Evolutionary conservation across 768 basidiomycete species (phyloP).

Genomic region (Lactarius psammicola): DNA sequence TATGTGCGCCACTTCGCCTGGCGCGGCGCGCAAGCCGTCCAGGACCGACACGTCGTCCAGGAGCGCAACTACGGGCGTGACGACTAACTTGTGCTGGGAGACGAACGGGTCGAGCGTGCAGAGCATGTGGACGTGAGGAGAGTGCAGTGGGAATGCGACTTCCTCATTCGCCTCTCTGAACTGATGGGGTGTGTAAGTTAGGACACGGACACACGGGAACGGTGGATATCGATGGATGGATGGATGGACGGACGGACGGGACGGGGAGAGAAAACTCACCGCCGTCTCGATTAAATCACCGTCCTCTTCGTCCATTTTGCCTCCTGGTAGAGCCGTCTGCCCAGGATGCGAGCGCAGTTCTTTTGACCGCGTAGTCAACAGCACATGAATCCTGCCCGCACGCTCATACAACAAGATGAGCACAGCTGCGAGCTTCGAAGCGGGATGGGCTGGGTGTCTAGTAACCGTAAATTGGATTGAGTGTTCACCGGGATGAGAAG

Average conservation of each 20-base stretch:
- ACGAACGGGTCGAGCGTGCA: constrained; percentile 65
- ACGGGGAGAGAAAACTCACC: constrained; percentile 53
- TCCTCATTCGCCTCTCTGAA: constrained; percentile 85
- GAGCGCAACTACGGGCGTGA: constrained; percentile 76
- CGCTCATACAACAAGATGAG: constrained; percentile 76
- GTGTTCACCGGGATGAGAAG: not conserved
- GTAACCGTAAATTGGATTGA: not conserved
- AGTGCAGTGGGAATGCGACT: constrained; percentile 61
- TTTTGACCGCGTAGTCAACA: constrained; percentile 86
- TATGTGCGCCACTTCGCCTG: constrained; percentile 72
- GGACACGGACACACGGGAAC: not conserved
- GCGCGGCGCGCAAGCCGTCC: constrained; percentile 49
- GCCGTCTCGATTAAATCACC: constrained; percentile 64
- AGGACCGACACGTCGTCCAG: constrained; percentile 57
- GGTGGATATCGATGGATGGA: not conserved
- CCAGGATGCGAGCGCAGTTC: constrained; percentile 70
- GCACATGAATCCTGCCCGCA: constrained; percentile 63
- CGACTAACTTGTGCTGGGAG: constrained; percentile 64
- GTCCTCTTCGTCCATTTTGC: constrained; percentile 71
- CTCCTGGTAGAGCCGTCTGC: constrained; percentile 82
- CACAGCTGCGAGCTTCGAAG: constrained; percentile 64
- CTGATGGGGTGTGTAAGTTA: constrained; percentile 40
- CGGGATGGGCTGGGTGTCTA: constrained; percentile 31
- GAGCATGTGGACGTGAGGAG: constrained; percentile 57
- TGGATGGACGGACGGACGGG: too few relatives aligned